Base-by-base conservation (phyloP, 2,329 filamentous ascomycete species). In the Trichophyton verrucosum region DNA sequence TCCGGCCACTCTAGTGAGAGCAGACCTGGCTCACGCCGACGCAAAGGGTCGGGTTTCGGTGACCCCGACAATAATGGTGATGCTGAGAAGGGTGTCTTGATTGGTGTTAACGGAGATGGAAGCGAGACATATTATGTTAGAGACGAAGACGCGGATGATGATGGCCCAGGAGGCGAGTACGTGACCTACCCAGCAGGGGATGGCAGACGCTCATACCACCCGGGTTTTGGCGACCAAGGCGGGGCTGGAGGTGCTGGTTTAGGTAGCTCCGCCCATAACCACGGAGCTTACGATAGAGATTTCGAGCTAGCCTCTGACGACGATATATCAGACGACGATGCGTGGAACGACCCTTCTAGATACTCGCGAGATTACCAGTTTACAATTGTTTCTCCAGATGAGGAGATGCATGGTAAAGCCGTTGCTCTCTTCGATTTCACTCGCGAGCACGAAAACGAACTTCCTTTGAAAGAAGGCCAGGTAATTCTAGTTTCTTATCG, bases 381-480 rank as follows among this genome's bases (percentile, higher is more conserved):
- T 72, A 95, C 90, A 17, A 95, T 96, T 67, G 92, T 89, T 15
- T 95, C 89, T 13, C 91, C 91, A 3, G 94, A 97, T 72, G 92
- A 97, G 75, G 91, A 97, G 73, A 96, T 96, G 83, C 91, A 96
- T 70, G 94, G 94, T 57, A 96, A 95, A 72, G 91, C 91, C 9
- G 89, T 99, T 30, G 94, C 94, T 5, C 79, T 99, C 22, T 99
- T 96, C 71, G 91, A 96, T 71, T 99, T 99, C 75, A 86, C 86
- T 67, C 84, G 91, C 36, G 92, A 97, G 74, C 96, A 97, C 72
- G 91, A 96, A 72, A 99, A 97, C 71, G 94, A 99, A 74, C 78
- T 99, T 61, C 90, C 91, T 3, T 78, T 99, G 55, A 86, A 89
- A 0, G 94, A 99, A 75, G 94, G 94, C 4, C 94, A 99, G 70